Evolutionary conservation across 148 eudicot genomes (phyloP), one percentile per base, ranked within the genome.

Genomic region (Oxyria digyna): DNA sequence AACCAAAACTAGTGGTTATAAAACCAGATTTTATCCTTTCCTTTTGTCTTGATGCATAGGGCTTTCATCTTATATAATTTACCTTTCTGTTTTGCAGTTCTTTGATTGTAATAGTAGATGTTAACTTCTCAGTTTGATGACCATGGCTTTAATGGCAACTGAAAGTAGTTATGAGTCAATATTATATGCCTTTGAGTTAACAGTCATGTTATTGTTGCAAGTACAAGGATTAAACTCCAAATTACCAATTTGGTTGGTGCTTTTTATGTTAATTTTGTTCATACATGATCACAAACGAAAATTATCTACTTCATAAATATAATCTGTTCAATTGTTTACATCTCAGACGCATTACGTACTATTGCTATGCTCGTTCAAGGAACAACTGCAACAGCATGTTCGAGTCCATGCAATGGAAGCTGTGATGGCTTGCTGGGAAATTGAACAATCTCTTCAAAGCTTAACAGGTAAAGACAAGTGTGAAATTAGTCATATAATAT

Each of bases 391-490:
- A 68, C 97, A 91, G 67, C 96, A 91, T 73, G 97, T 91, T 42
- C 97, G 97, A 46, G 96, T 91, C 49, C 97, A 91, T 76, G 97
- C 97, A 74, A 91, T 91, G 97, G 97, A 91, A 78, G 96, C 97
- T 38, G 97, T 91, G 62, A 91, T 91, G 97, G 97, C 97, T 50
- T 91, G 97, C 78, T 91, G 97, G 97, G 97, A 91, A 81, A 84
- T 91, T 57, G 97, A 91, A 66, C 97, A 88, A 75, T 91, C 97
- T 68, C 85, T 91, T 62, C 97, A 91, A 82, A 88, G 96, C 85
- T 82, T 91, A 78, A 91, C 97, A 78, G 97, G 96, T 88, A 55
- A 52, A 38, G 8, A 38, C 41, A 1, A 2, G 41, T 38, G 41
- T 38, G 41, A 7, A 38, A 38, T 4, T 10, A 38, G 9, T 38